These are phyloP conservation scores for Fusarium lyarnte DNA, from an alignment of 2,329 filamentous ascomycete species.

Conservation along the genomic window DNA sequence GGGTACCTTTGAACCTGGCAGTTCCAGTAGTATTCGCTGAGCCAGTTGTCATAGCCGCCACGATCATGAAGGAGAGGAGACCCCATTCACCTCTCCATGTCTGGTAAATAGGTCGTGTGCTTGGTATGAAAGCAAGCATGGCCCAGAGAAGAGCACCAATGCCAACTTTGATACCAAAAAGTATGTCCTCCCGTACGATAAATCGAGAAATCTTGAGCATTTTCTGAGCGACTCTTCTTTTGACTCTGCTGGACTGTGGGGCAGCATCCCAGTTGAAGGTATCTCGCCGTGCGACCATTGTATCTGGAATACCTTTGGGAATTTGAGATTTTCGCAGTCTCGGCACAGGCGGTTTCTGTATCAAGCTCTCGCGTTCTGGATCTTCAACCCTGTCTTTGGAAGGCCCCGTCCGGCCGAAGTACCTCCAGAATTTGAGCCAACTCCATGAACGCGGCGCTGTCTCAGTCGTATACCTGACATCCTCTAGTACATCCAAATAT, in stretches of 20 bases:
- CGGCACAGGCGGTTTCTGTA: slow-evolving; percentile 53
- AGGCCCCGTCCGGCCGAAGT: slow-evolving; percentile 10
- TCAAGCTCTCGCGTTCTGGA: slow-evolving; percentile 54
- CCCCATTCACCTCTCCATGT: slow-evolving; percentile 98
- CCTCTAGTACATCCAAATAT: slow-evolving; percentile 85
- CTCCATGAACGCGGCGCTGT: slow-evolving; percentile 74
- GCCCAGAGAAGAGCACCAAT: slow-evolving; percentile 90
- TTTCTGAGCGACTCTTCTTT: slow-evolving; percentile 57
- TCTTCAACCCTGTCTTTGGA: slow-evolving; percentile 45
- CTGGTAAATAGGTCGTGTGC: slow-evolving; percentile 81
- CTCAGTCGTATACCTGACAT: slow-evolving; percentile 78
- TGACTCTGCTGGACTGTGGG: slow-evolving; percentile 55
- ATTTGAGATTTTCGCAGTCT: slow-evolving; percentile 64
- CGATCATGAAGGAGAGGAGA: slow-evolving; percentile 95
- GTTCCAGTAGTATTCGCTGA: slow-evolving; percentile 93
- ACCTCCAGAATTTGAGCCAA: slow-evolving; percentile 85
- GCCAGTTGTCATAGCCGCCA: slow-evolving; percentile 97
- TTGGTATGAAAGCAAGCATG: slow-evolving; percentile 83
- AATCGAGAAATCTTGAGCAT: slow-evolving; percentile 58
- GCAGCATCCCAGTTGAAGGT: slow-evolving; percentile 67
- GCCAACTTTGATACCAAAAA: slow-evolving; percentile 92
- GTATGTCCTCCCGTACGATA: slow-evolving; percentile 65
- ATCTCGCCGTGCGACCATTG: slow-evolving; percentile 62
- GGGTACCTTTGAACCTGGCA: slow-evolving; percentile 86
- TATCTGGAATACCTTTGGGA: slow-evolving; percentile 64